Base-by-base conservation (phyloP, 768 basidiomycete species). In the Lentinula detonsa region DNA sequence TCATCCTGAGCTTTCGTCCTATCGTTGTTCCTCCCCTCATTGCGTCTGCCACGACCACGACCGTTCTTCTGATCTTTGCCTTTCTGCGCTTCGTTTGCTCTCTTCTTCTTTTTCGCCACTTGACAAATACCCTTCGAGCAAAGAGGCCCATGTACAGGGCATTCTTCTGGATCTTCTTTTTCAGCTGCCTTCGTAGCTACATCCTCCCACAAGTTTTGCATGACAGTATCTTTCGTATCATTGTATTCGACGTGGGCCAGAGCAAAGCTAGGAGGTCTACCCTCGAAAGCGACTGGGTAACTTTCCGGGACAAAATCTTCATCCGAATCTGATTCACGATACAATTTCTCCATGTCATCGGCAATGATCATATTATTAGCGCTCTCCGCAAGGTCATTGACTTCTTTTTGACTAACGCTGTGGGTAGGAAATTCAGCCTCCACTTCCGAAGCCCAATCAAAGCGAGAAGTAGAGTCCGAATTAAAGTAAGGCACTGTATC, bases 361-460 rank as follows among this genome's bases (percentile, higher is more conserved):
- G 48, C 15, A 18, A 58, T 23, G 16, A 8, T 49, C 28, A 58
- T 8, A 0, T n/a, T 8, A 13, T 39, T 33, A 4, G 23, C 31
- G 13, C 31, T 33, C 5, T 11, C 28, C 15, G n/a, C n/a, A 10
- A 58, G 31, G 8, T 48, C 16, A 23, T 58, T 28, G 21, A 33
- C 10, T 7, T 46, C 3, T 21, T n/a, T n/a, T n/a, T 8, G 16
- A 35, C 4, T 9, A 39, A 16, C 11, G 45, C 11, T 18, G 16
- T 28, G 4, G 21, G 33, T 46, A 31, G 40, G 35, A 35, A 23
- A 0, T 11, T 37, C 57, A 5, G 43, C 35, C 16, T 28, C 57
- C 3, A 58, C 57, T 35, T 58, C 57, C 7, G 57, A 48, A 33
- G 57, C 57, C 56, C 56, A 57, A 40, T 57, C 56, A 4, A 58